Evolutionary conservation across 345 rosid species (phyloP), one percentile per base, ranked within the genome.

Genomic region (Aquilaria sinensis): DNA sequence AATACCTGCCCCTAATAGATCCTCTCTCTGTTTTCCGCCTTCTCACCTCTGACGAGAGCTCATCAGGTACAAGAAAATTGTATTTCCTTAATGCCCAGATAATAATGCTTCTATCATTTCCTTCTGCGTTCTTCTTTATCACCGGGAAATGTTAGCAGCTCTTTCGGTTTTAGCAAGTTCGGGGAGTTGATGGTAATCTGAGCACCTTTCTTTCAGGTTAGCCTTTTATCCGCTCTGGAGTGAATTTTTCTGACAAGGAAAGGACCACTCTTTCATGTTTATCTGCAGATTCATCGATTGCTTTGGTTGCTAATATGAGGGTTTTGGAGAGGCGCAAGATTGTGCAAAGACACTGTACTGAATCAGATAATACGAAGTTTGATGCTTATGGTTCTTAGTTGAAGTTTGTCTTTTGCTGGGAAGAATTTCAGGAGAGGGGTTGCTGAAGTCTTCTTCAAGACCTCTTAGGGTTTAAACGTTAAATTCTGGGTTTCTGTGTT

Each of bases 11-110:
- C 43, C 23, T 16, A 16, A 16, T 16, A 16, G 23, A 16, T 16
- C 23, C 23, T 16, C 23, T 16, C 23, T 16, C 23, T 16, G 8
- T 1, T 8, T 37, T 37, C 43, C 43, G 8, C 5, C 7, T 37
- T 37, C 43, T 37, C 5, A 37, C 43, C 43, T 4, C 43, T 4
- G 4, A 37, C 1, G 43, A 37, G 43, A 37, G 43, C 3, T 37
- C 8, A 37, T 3, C 43, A 1, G 43, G 43, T 37, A 37, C 43
- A 37, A 53, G 47, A 6, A 47, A 56, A 65, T 64, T 48, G 45
- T 72, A 46, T 47, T 8, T 56, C 65, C 63, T 51, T 37, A 63
- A 57, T 13, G 12, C 71, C 72, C 77, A 51, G 77, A 31, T 67
- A 57, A 50, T 46, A 13, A 67, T 57, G 34, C 37, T 62, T 53